These are phyloP conservation scores for Aspergillus awamori DNA, from an alignment of 2,329 filamentous ascomycete species.

Conservation along the genomic window DNA sequence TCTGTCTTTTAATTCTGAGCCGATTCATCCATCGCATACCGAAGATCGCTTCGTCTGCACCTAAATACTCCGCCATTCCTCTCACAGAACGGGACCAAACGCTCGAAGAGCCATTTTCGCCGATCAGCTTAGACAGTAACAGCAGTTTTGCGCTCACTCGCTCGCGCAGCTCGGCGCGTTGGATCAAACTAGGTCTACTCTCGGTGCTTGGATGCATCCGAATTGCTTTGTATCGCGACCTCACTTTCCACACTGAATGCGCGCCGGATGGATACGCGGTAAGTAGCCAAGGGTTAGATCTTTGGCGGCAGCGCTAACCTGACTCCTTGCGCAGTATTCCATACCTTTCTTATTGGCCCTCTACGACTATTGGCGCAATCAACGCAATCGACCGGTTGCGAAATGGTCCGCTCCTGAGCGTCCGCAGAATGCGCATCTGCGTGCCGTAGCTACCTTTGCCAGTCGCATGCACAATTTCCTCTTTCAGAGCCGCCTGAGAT, in stretches of 20 bases:
- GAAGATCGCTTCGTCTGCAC: constrained; percentile 21
- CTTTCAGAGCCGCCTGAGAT: constrained; percentile 40
- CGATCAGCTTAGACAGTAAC: constrained; percentile 10
- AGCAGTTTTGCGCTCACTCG: constrained; percentile 7
- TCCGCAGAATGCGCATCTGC: constrained; percentile 21
- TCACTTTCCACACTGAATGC: constrained; percentile 50
- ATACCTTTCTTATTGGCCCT: constrained; percentile 47
- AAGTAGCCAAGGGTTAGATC: constrained; percentile 20
- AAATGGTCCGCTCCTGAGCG: constrained; percentile 23
- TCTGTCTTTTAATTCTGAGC: constrained; percentile 41
- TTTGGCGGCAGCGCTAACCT: not conserved
- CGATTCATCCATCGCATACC: constrained; percentile 35
- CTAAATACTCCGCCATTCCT: constrained; percentile 34
- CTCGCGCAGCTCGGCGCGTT: constrained; percentile 23
- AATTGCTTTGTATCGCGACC: constrained; percentile 45
- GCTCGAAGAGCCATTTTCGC: constrained; percentile 17
- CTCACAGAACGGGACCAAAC: constrained; percentile 33
- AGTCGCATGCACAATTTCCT: constrained; percentile 35
- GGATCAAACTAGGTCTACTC: constrained; percentile 27
- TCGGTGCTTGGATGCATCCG: constrained; percentile 33
- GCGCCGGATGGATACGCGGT: constrained; percentile 38
- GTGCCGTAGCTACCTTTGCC: constrained; percentile 28
- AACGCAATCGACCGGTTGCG: constrained; percentile 26
- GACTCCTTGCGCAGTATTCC: constrained; percentile 30
- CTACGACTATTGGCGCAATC: constrained; percentile 45